Conservation (phyloP, 345 rosid species). For the Citrus maxima region DNA sequence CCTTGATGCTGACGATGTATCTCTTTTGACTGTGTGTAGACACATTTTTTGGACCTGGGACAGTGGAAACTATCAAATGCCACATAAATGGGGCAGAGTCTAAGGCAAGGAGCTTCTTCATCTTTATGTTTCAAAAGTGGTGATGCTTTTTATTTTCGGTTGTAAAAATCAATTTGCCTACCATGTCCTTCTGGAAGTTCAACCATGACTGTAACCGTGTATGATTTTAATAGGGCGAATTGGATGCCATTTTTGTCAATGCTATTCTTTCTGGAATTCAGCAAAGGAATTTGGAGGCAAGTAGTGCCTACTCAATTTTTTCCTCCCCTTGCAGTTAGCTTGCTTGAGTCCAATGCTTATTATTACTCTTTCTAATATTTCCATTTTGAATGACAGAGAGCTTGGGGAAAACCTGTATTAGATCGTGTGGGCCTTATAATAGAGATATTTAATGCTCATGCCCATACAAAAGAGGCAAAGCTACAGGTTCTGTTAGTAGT, state of each 20-base stretch:
- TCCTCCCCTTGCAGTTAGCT: neutral
- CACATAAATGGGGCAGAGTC: conserved; percentile 59
- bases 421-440: conserved; percentile 95
- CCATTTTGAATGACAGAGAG: conserved; percentile 37
- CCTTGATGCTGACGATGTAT: neutral
- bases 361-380: neutral
- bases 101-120: conserved; percentile 48
- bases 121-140: neutral
- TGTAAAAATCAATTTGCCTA: neutral
- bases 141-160: conserved; percentile 10
- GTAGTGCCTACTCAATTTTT: conserved; percentile 20
- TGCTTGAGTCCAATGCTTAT: neutral
- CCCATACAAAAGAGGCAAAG: conserved; percentile 88
- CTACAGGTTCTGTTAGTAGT: conserved; percentile 60
- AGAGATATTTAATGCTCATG: conserved; percentile 96
- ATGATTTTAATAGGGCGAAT: conserved; percentile 49
- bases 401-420: conserved; percentile 76
- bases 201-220: neutral
- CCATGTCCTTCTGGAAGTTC: conserved; percentile 6
- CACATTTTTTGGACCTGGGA: conserved; percentile 81
- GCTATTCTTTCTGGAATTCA: conserved; percentile 70
- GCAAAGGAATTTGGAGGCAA: conserved; percentile 87
- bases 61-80: conserved; percentile 60
- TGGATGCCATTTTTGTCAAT: conserved; percentile 91
- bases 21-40: conserved; percentile 33